Evolutionary conservation across 441 rosid genomes (phyloP), one percentile per base, ranked within the genome.

Genomic region (Capsella rubella): DNA sequence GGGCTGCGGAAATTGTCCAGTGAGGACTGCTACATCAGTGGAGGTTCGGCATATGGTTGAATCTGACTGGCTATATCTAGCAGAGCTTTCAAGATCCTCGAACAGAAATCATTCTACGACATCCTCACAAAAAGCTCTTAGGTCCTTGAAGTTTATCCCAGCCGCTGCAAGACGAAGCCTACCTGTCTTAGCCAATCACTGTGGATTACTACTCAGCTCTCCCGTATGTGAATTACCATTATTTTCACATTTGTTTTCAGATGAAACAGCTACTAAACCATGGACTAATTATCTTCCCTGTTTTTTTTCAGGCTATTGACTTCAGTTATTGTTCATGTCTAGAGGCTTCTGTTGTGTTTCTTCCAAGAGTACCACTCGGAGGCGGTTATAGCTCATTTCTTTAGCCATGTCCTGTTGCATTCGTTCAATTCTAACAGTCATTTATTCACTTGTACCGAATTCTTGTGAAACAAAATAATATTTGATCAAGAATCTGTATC

Each of bases 311-410:
- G 98, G 87, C 84, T 79, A 83, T 93, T 74, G 85, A 90, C 79
- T 87, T 91, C 86, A 84, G 74, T 15, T 78, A 61, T 71, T 95
- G 95, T 81, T 83, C 89, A 70, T 86, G 88, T 78, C 66, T 89
- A 74, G 68, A 12, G 29, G 87, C 80, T 12, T 83, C 88, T 42
- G 85, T 85, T 64, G 80, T 64, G 69, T 93, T 88, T 85, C 84
- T 85, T 77, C 96, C 99, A 55, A 85, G 86, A 79, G 90, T 87
- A 69, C 96, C 95, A 35, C 96, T 91, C 8, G 96, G 96, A n/a
- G 95, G 98, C 66, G 97, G 99, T 65, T 53, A 80, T 56, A 78
- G 82, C 72, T 90, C 95, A 62, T 95, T 89, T 84, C 27, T 89
- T 5, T 92, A 46, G 14, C 56, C 67, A 18, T 45, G n/a, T 25